Base-by-base conservation (phyloP, 164 flowering plant species). In the Stephania yunnanensis region DNA sequence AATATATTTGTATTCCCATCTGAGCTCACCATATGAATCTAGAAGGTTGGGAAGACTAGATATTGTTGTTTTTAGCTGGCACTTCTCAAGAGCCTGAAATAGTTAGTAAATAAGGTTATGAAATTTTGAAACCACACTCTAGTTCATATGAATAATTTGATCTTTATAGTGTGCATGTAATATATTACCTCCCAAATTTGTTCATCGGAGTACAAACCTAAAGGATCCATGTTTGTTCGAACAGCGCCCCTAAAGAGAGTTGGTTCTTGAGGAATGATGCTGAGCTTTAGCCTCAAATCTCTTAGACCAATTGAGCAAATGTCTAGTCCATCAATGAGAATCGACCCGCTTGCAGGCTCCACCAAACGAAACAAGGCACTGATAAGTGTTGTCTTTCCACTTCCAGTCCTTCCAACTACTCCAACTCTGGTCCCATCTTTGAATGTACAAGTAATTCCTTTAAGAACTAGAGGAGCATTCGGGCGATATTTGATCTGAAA, bases 401-500 rank as follows among this genome's bases (percentile, higher is more conserved):
- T 92, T 78, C 98, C 97, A 0, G 98, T 95, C 75, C 98, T 85
- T 77, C 97, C 98, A 15, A 95, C 99, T 19, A 95, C 86, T 72
- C 97, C 98, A 12, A 92, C 89, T 80, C 92, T 84, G 11, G 79
- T 86, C 72, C 95, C 94, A 77, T 86, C 97, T 70, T 82, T 81
- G 79, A 94, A 88, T 30, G 89, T 88, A 80, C 97, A 92, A 10
- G 87, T 87, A 71, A 94, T 90, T 77, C 96, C 97, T 77, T 91
- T 91, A 70, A 92, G 92, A 68, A 94, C 94, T 63, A 89, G 67
- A 58, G 96, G 96, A 64, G 96, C 85, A 84, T 88, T 89, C 6
- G 90, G 91, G 19, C 92, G 92, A 76, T 94, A 94, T 75, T 73
- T 89, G 50, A 94, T 83, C 98, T 94, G 87, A 67, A 80, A 74